Conservation (phyloP, 805 yeast species). For the Ogataea chonburiensis region DNA sequence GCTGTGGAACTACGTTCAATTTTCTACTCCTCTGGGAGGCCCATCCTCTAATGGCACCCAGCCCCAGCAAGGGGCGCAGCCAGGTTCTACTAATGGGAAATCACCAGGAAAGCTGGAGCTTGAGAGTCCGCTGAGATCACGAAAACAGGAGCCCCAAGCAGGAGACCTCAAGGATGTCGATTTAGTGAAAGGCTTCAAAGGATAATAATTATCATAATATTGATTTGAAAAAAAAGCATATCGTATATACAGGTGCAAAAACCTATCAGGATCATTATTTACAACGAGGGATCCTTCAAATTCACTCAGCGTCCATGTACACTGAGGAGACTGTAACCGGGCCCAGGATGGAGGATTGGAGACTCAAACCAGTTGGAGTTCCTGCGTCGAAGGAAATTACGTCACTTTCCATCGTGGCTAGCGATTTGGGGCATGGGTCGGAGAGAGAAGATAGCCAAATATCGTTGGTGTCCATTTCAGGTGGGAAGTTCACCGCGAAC, state of each 20-base stretch:
- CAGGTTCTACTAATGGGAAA: constrained; percentile 34
- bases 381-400: not conserved
- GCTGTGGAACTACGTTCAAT: constrained; percentile 88
- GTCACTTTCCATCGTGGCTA: no score
- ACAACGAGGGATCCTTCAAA: constrained; percentile 3
- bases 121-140: constrained; percentile 31
- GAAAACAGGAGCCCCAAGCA: constrained; percentile 27
- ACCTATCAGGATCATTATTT: constrained; percentile 3
- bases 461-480: no score
- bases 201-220: constrained; percentile 14
- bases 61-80: constrained; percentile 10
- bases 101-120: constrained; percentile 24
- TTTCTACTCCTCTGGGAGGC: constrained; percentile 41
- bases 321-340: not conserved
- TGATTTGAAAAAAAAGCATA: constrained; percentile 1
- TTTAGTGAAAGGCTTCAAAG: constrained; percentile 45
- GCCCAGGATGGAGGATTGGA: not conserved
- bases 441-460: no score
- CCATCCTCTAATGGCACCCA: constrained; percentile 20
- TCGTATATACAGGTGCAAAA: constrained; percentile 2
- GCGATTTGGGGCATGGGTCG: no score
- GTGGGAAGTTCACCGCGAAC: no score
- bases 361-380: not conserved
- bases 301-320: constrained; percentile 7
- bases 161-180: constrained; percentile 49